phyloP scores from a whole-genome alignment of 768 basidiomycete genomes.

The Pisolithus tinctorius region DNA sequence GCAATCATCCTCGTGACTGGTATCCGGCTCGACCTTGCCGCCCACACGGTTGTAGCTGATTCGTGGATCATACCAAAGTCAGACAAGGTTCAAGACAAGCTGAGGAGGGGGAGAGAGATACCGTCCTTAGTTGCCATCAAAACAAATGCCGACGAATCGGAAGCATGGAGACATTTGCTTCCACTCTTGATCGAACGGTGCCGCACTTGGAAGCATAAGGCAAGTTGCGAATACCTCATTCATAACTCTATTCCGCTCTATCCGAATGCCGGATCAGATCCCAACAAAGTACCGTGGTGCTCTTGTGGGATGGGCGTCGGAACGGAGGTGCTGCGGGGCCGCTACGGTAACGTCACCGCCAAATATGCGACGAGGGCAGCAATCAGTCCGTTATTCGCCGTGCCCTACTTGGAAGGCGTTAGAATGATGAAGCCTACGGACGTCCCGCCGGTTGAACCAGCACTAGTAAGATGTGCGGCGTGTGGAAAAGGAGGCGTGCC shows the following conservation, averaged over 20 bases:
- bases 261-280: constrained; percentile 16
- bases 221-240: constrained; percentile 37
- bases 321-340: constrained; percentile 29
- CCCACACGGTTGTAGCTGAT: constrained; percentile 47
- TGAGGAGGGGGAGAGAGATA: constrained; percentile 5
- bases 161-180: constrained; percentile 41
- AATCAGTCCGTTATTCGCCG: constrained; percentile 47
- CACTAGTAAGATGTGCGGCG: constrained; percentile 9
- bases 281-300: constrained; percentile 39
- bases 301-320: constrained; percentile 47
- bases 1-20: constrained; percentile 41
- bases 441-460: neutral
- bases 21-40: constrained; percentile 41
- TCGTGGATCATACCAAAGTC: constrained; percentile 39
- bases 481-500: constrained; percentile 16
- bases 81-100: constrained; percentile 1
- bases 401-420: constrained; percentile 41
- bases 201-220: constrained; percentile 39
- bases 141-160: constrained; percentile 4
- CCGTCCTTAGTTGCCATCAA: constrained; percentile 8
- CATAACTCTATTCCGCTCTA: constrained; percentile 29
- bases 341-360: constrained; percentile 36
- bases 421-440: constrained; percentile 3
- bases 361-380: constrained; percentile 41
- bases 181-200: constrained; percentile 45